Conservation (phyloP, 306 rosid genomes). For the Canavalia ensiformis region DNA sequence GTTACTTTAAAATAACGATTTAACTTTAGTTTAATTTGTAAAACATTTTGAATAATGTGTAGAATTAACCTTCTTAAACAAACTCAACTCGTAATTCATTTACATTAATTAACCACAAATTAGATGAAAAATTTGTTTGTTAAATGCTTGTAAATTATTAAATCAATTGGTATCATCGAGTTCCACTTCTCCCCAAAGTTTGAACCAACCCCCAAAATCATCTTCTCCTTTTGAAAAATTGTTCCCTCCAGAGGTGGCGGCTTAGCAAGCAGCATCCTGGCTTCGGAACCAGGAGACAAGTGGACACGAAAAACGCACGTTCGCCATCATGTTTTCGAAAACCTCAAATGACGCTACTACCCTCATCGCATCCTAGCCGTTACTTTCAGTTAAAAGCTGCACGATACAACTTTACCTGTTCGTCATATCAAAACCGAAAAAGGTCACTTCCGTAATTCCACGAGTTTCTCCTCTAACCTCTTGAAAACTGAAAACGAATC, state of each 20-base stretch:
- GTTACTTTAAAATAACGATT: too few species aligned
- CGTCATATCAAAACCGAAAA: constrained; percentile 2
- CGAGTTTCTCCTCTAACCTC: background rate
- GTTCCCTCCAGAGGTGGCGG: constrained; percentile 14
- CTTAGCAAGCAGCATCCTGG: constrained; percentile 27
- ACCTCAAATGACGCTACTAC: background rate
- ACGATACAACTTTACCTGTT: background rate
- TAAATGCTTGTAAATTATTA: background rate
- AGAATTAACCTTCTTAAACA: too few species aligned
- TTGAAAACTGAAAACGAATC: background rate
- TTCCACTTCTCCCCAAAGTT: background rate
- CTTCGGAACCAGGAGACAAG: constrained; percentile 44
- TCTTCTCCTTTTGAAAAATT: background rate
- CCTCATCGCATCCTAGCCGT: constrained; percentile 9
- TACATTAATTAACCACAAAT: too few species aligned
- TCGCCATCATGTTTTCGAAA: background rate
- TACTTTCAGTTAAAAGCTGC: constrained; percentile 36
- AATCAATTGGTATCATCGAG: too few species aligned
- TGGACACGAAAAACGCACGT: constrained; percentile 33
- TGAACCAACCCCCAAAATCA: background rate
- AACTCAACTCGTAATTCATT: too few species aligned
- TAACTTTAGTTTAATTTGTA: too few species aligned
- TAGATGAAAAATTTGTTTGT: background rate
- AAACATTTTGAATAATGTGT: too few species aligned
- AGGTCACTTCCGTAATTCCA: constrained; percentile 46